Evolutionary conservation across 2,329 filamentous ascomycete genomes (phyloP), one percentile per base, ranked within the genome.

Genomic region (Hymenoscyphus repandus): DNA sequence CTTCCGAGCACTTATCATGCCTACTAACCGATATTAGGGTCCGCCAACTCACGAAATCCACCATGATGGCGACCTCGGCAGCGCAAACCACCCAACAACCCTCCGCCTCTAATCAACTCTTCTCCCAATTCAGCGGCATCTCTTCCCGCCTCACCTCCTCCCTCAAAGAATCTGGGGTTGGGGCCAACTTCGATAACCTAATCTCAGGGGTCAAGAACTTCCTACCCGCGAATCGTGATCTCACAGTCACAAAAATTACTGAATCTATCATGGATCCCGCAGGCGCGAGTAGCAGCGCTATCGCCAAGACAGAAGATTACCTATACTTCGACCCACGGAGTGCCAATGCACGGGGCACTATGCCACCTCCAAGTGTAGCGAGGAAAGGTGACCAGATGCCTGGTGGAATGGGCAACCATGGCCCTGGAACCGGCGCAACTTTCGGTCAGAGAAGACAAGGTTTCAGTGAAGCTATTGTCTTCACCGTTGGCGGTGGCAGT

Each of bases 121-220:
- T 99, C 73, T 86, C 90, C 17, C 90, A 91, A 43, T 96, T 99
- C 73, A 93, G 87, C 30, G 90, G 87, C 39, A 88, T 99, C 56
- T 93, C 90, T 10, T 92, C 88, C 39, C 88, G 92, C 36, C 82
- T 99, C 4, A 96, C 93, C 6, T 91, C 96, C 69, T 87, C 90
- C 20, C 86, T 99, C 66, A 95, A 96, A 66, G 92, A 96, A 58
- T 90, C 90, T 4, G 82, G 82, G 31, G 89, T 95, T 15, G 82
- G 85, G 52, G 83, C 83, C 48, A 97, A 97, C 67, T 89, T 99
- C 64, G 93, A 97, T 68, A 92, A 87, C 30, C 80, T 99, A 39
- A 91, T 97, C 55, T 92, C 90, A 5, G 92, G 92, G 39, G 92
- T 99, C 65, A 99, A 97, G 72, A 97, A 96, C 70, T 95, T 99